A percentile compares a stretch with the other conserved stretches of the same genome.
These are phyloP conservation scores for Acmispon strigosus DNA, from an alignment of 306 rosid species.

Conservation along the genomic window DNA sequence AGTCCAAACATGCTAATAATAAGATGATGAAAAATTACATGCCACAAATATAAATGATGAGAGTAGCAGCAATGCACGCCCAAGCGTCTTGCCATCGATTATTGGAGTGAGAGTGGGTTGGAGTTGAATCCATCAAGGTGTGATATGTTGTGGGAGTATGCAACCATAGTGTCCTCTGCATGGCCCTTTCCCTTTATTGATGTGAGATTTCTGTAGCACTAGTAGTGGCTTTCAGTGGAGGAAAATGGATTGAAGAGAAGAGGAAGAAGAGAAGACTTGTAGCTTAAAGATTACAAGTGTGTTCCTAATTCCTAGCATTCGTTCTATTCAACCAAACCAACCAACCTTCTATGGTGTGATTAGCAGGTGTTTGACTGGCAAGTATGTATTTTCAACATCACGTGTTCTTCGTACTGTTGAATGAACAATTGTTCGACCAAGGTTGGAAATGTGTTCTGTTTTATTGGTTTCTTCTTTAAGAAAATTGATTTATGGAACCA, in stretches of 20 bases:
- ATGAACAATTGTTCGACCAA: no score
- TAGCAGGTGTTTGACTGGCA: neutral
- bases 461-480: no score
- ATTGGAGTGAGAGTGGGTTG: neutral
- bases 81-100: slow-evolving; percentile 28
- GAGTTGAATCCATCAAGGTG: neutral
- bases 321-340: neutral
- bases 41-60: slow-evolving; percentile 74
- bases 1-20: no score
- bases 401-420: neutral
- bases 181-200: neutral
- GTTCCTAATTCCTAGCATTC: neutral
- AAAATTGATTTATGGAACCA: no score
- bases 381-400: neutral
- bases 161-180: slow-evolving; percentile 8
- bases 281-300: neutral
- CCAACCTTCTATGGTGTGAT: neutral
- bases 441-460: no score
- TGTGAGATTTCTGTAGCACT: no score
- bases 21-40: slow-evolving; percentile 49
- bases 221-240: neutral
- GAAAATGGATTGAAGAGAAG: neutral
- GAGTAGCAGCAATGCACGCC: slow-evolving; percentile 33
- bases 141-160: neutral
- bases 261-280: neutral